Evolutionary conservation across 1,284 basidiomycete species (phyloP).

Genomic region (Xerocomus amazonicus): DNA sequence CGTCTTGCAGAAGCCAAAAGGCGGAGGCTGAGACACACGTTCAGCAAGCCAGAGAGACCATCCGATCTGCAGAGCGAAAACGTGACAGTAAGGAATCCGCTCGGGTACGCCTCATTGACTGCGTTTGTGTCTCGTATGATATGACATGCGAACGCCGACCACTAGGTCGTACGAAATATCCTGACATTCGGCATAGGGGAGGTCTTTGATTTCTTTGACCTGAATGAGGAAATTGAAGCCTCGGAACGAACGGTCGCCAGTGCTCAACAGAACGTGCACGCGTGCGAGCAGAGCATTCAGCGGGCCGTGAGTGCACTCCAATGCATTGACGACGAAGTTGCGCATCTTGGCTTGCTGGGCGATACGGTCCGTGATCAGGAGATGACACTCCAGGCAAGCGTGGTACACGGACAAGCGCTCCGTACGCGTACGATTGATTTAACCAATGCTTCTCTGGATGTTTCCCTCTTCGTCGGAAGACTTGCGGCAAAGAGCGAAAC

Average conservation of each 20-base stretch:
- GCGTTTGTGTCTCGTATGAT: neutral
- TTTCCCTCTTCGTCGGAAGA: conserved; percentile 12
- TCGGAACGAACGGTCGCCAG: conserved; percentile 9
- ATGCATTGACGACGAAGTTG: conserved; percentile 6
- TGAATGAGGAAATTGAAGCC: conserved; percentile 16
- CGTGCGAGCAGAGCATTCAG: conserved; percentile 12
- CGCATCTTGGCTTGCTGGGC: conserved; percentile 4
- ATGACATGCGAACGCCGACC: neutral
- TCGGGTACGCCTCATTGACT: conserved; percentile 8
- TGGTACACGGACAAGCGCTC: conserved; percentile 5
- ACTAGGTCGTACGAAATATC: conserved; percentile 14
- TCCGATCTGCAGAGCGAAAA: conserved; percentile 13
- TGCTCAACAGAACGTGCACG: conserved; percentile 1
- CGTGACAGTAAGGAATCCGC: conserved; percentile 13
- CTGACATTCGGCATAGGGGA: conserved; percentile 16
- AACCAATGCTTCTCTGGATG: conserved; percentile 14
- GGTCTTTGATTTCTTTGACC: conserved; percentile 14
- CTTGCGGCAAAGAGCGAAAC: conserved; percentile 18
- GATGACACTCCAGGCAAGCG: conserved; percentile 8
- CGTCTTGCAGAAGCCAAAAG: conserved; percentile 5
- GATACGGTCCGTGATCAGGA: conserved; percentile 5
- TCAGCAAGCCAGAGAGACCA: conserved; percentile 13
- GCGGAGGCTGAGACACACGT: conserved; percentile 7
- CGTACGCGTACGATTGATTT: conserved; percentile 14
- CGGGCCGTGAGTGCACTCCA: conserved; percentile 6